Percentiles rank a stretch among this genome's conserved stretches.
Evolutionary conservation across 2,329 filamentous ascomycete species (phyloP).

Genomic region (Scleromitrula shiraiana): DNA sequence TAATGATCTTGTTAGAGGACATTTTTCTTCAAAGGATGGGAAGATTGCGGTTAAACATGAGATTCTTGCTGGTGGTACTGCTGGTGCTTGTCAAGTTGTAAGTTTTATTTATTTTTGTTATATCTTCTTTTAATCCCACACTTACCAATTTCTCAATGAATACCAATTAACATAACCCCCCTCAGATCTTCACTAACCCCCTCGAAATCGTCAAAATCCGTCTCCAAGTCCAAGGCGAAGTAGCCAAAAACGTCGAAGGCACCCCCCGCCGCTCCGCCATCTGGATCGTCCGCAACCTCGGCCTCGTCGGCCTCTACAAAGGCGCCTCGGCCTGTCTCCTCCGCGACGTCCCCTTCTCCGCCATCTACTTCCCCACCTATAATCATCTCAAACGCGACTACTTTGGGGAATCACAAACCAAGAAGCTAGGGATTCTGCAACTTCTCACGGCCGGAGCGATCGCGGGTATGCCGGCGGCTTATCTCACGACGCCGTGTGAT

Average conservation of each 20-base stretch:
- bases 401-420: constrained; percentile 80
- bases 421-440: constrained; percentile 85
- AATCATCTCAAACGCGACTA: constrained; percentile 87
- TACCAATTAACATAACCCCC: constrained; percentile 11
- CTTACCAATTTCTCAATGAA: neutral
- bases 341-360: constrained; percentile 94
- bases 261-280: constrained; percentile 84
- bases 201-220: constrained; percentile 99
- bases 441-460: constrained; percentile 93
- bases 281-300: constrained; percentile 95
- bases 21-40: constrained; percentile 66
- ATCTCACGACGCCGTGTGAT: constrained; percentile 94
- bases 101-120: constrained; percentile 34
- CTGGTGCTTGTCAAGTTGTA: constrained; percentile 94
- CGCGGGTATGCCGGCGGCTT: constrained; percentile 83
- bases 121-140: neutral
- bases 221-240: constrained; percentile 92
- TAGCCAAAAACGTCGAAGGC: constrained; percentile 77
- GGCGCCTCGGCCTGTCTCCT: constrained; percentile 89
- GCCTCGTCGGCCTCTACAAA: constrained; percentile 92
- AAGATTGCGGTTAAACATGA: constrained; percentile 65
- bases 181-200: constrained; percentile 88
- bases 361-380: constrained; percentile 98
- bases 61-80: constrained; percentile 78
- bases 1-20: constrained; percentile 80